Conservation (phyloP, 2,329 filamentous ascomycete species). For the Colletotrichum brevisporum region DNA sequence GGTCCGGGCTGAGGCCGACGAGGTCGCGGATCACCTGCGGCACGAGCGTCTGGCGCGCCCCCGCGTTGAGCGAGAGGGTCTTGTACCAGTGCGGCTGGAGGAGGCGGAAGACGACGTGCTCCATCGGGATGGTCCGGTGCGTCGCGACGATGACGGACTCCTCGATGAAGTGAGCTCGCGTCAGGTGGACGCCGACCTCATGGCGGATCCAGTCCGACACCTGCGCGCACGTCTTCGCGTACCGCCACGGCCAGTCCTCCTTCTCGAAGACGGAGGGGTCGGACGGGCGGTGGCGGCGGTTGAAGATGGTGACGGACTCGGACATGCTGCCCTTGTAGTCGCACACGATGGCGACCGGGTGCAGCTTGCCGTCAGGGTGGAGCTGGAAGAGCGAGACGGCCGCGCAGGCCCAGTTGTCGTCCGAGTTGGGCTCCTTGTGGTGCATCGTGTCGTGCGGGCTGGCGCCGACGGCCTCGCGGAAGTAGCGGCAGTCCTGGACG, state of each 20-base stretch:
- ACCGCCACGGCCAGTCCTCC: slow-evolving; percentile 65
- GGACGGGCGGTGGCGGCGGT: slow-evolving; percentile 54
- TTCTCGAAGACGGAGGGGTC: slow-evolving; percentile 51
- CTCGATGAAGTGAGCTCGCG: slow-evolving; percentile 61
- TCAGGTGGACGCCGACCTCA: slow-evolving; percentile 62
- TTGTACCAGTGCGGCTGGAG: slow-evolving; percentile 65
- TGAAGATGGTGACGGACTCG: slow-evolving; percentile 63
- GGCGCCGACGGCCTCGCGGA: slow-evolving; percentile 54
- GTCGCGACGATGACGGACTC: slow-evolving; percentile 63
- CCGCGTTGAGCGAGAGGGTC: slow-evolving; percentile 64
- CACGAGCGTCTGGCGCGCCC: slow-evolving; percentile 59
- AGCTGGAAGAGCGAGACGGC: slow-evolving; percentile 60
- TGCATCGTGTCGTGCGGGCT: slow-evolving; percentile 46
- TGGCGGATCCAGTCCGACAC: slow-evolving; percentile 64
- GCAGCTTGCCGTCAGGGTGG: slow-evolving; percentile 58
- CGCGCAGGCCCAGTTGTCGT: slow-evolving; percentile 52
- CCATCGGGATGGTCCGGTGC: slow-evolving; percentile 55
- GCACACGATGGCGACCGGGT: slow-evolving; percentile 63
- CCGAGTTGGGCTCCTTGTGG: slow-evolving; percentile 46
- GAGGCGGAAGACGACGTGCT: slow-evolving; percentile 60
- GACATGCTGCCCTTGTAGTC: slow-evolving; percentile 57
- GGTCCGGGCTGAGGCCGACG: slow-evolving; percentile 55
- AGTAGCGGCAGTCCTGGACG: slow-evolving; percentile 60
- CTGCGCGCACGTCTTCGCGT: slow-evolving; percentile 65
- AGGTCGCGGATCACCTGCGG: slow-evolving; percentile 60